Base-by-base conservation (phyloP, 2,329 filamentous ascomycete genomes). In the Aspergillus ruber region DNA sequence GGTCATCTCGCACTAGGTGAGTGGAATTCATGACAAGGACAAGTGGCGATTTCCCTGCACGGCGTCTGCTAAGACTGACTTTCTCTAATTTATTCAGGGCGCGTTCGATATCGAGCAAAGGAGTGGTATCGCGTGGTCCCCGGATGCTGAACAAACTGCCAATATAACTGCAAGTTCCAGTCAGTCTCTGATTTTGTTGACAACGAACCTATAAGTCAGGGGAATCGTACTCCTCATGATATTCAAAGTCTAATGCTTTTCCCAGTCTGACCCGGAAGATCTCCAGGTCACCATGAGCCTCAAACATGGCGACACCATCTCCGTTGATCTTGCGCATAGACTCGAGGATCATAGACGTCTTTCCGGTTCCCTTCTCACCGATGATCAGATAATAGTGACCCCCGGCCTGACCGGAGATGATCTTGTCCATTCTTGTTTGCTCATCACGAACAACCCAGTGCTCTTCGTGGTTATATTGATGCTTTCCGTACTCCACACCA, bases 11-110 rank as follows among this genome's bases (percentile, higher is more conserved):
- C 15, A 98, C 80, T 15, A 98, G 76, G 71, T 98, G 93, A 62
- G 90, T 85, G 56, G 90, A 89, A 68, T 97, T 98, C 66, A 98
- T 84, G 62, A 98, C 94, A 51, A 98, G 69, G n/a, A 98, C 78
- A 4, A 98, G 74, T 1, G 93, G 93, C 50, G 78, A 76, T 7
- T 80, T 79, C 23, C 82, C 67, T 49, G 67, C 73, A 27, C 77
- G 74, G 40, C 90, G 79, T 56, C 76, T 77, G 49, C 53, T 54
- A 42, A 98, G 72, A 1, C 93, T 93, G 6, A 97, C 88, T 68
- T 98, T 98, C 64, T 98, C 93, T 9, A 98, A 74, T 70, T 98
- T 98, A 76, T 98, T 98, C 66, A 98, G 85, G 0, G 93, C 93
- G 23, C 93, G 83, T 65, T 98, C 93, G 53, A 98, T 96, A 64